Evolutionary conservation across 305 asterid genomes (phyloP).

Genomic region (Fraxinus ornus): DNA sequence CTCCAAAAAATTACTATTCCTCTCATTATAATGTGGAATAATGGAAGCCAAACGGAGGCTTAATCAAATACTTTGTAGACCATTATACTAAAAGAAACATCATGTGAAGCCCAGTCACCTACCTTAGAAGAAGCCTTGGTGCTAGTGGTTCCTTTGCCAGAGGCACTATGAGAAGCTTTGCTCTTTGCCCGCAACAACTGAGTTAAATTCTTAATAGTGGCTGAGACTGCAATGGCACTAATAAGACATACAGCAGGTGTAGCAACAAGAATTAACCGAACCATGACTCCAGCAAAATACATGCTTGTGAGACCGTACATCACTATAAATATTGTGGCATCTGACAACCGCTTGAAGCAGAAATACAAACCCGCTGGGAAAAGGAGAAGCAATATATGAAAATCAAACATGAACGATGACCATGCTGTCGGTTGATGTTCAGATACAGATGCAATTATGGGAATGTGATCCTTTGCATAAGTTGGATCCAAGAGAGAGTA

Average conservation of each 20-base stretch:
- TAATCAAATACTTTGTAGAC: not conserved
- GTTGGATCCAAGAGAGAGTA: slow-evolving; percentile 97
- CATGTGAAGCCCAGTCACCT: slow-evolving; percentile 24
- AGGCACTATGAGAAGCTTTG: slow-evolving; percentile 52
- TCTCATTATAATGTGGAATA: not conserved
- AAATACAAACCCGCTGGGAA: slow-evolving; percentile 98
- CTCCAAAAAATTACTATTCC: not conserved
- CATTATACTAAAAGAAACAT: not conserved
- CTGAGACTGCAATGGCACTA: slow-evolving; percentile 97
- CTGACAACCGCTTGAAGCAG: slow-evolving; percentile 96
- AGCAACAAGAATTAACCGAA: slow-evolving; percentile 93
- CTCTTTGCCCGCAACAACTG: slow-evolving; percentile 76
- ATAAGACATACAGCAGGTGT: slow-evolving; percentile 98
- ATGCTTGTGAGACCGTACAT: slow-evolving; percentile 98
- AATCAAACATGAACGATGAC: slow-evolving; percentile 99
- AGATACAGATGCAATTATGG: slow-evolving; percentile 96
- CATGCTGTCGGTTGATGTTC: slow-evolving; percentile 99
- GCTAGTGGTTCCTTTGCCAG: slow-evolving; percentile 66
- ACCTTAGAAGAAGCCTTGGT: slow-evolving; percentile 88
- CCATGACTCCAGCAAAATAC: slow-evolving; percentile 99
- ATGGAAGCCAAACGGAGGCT: not conserved
- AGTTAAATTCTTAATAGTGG: slow-evolving; percentile 86
- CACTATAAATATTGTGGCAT: slow-evolving; percentile 91
- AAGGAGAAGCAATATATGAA: slow-evolving; percentile 74
- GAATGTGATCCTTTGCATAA: slow-evolving; percentile 96